Conservation (phyloP, 768 basidiomycete genomes). For the Suillus brevipes region DNA sequence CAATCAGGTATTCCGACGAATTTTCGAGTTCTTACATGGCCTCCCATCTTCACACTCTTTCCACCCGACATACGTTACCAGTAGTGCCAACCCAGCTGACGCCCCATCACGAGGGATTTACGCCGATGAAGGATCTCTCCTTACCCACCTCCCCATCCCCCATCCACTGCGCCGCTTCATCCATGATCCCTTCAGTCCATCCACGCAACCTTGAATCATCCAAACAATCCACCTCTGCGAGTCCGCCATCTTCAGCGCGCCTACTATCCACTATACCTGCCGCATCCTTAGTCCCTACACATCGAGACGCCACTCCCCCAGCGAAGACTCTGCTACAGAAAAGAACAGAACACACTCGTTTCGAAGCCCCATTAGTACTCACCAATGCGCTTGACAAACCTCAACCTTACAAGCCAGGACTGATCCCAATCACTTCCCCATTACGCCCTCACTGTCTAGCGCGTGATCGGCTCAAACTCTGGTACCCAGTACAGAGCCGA, state of each 20-base stretch:
- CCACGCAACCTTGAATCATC: too few relatives aligned
- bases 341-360: background rate
- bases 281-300: too few relatives aligned
- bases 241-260: too few relatives aligned
- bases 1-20: slow-evolving; percentile 18
- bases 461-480: background rate
- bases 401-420: background rate
- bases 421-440: background rate
- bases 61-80: slow-evolving; percentile 2
- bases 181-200: background rate
- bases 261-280: too few relatives aligned
- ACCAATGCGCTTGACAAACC: too few relatives aligned
- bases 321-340: too few relatives aligned
- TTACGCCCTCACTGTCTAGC: background rate
- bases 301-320: too few relatives aligned
- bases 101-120: slow-evolving; percentile 8
- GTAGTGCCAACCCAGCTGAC: slow-evolving; percentile 12
- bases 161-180: background rate
- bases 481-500: background rate
- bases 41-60: background rate
- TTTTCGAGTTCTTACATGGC: slow-evolving; percentile 6
- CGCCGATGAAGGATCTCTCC: background rate
- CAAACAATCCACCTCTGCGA: too few relatives aligned
- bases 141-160: slow-evolving; percentile 15
- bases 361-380: background rate